Base-by-base conservation (phyloP, 2,329 filamentous ascomycete genomes). In the Stachybotrys elegans region DNA sequence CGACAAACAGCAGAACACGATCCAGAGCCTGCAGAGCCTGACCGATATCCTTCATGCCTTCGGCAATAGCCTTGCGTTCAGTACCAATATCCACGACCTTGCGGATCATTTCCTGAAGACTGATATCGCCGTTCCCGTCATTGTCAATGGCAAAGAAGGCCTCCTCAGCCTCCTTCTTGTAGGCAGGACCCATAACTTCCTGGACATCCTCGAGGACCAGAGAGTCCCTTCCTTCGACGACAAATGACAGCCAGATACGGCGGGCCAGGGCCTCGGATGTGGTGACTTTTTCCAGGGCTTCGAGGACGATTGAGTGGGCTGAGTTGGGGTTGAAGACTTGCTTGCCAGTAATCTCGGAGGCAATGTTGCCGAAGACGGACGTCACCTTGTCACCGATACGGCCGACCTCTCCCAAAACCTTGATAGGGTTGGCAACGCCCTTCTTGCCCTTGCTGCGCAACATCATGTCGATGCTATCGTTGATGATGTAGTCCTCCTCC, bases 231-330 rank as follows among this genome's bases (percentile, higher is more conserved):
- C 89, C 90, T 65, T 97, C 92, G 4, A 93, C 81, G 2, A 95
- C 93, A 60, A 96, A 95, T 1, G 91, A 96, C 88, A 96, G 95
- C 93, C 93, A 97, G 50, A 97, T 84, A 57, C 93, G 86, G 53
- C 82, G 85, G n/a, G 88, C 91, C 46, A 97, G 71, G n/a, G 93
- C 93, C 62, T 97, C 91, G 0, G 90, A 88, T 6, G 89, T 87
- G 47, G 78, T 76, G 35, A 79, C 82, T 68, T 89, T 92, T 65
- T 96, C 91, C 23, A 97, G 74, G 8, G 92, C 93, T 60, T 94
- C 83, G 12, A 94, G 75, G 5, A 97, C 89, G 40, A 97, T 81
- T 0, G 89, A 93, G 62, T 96, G 91, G 1, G 91, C 84, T 5
- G 90, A 87, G 57, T 88, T 92, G 13, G 89, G 85, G 65, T 96